These are phyloP conservation scores for Fomitopsis schrenkii DNA, from an alignment of 1,284 basidiomycete species.

Conservation along the genomic window DNA sequence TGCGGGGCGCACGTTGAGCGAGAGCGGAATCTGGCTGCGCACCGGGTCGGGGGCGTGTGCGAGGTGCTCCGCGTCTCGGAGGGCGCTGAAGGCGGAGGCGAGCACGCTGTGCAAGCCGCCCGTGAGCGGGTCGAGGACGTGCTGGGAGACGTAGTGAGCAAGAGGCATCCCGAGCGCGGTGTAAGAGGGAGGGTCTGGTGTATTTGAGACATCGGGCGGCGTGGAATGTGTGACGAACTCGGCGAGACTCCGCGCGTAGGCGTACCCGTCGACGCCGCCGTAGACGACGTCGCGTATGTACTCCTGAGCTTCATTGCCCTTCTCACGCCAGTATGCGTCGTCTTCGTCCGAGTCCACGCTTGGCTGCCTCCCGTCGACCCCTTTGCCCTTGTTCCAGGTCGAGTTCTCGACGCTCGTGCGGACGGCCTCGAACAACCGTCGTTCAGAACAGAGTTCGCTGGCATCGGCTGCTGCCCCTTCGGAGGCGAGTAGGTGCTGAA, in stretches of 20 bases:
- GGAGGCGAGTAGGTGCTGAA: constrained; percentile 44
- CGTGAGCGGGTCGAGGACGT: constrained; percentile 60
- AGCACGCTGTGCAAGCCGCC: constrained; percentile 45
- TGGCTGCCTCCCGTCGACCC: constrained; percentile 4
- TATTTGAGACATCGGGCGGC: constrained; percentile 8
- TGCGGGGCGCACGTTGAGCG: constrained; percentile 40
- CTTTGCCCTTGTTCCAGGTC: background rate
- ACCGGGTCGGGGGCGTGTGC: constrained; percentile 18
- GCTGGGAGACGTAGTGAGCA: constrained; percentile 50
- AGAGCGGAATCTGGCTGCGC: constrained; percentile 34
- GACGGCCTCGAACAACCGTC: constrained; percentile 30
- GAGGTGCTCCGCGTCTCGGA: constrained; percentile 18
- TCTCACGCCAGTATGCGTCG: constrained; percentile 44
- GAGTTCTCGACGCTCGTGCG: constrained; percentile 20
- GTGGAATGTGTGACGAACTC: constrained; percentile 48
- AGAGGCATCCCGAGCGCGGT: constrained; percentile 42
- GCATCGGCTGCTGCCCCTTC: constrained; percentile 37
- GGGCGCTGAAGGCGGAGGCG: constrained; percentile 22
- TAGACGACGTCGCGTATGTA: constrained; percentile 70
- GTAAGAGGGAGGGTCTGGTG: constrained; percentile 11
- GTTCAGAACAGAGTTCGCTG: constrained; percentile 30
- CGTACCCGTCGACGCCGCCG: constrained; percentile 67
- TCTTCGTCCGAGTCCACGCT: constrained; percentile 9
- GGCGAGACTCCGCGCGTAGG: constrained; percentile 69
- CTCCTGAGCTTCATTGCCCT: constrained; percentile 50